phyloP scores from a whole-genome alignment of 176 grass and related monocot species.

The Thinopyrum elongatum region DNA sequence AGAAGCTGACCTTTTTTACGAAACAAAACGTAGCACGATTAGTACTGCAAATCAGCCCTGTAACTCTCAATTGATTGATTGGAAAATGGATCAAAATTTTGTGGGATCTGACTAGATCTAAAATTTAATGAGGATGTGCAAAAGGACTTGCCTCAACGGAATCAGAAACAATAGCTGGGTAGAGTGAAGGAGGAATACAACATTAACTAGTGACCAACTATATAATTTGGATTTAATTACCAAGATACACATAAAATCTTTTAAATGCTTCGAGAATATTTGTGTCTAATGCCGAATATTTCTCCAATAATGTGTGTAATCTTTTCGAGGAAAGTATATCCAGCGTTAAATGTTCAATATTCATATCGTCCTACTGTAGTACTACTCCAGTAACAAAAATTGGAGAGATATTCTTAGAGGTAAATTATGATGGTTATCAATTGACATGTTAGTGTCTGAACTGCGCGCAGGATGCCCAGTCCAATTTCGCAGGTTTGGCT shows the following conservation, averaged over 20 bases:
- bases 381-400: not conserved
- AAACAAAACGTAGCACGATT: no score
- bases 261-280: no score
- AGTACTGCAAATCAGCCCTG: no score
- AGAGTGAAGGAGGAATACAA: not conserved
- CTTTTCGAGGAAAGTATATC: not conserved
- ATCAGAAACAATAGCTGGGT: not conserved
- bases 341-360: not conserved
- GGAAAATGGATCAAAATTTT: not conserved
- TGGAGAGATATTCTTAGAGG: not conserved
- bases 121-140: not conserved
- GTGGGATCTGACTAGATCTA: not conserved
- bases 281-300: not conserved
- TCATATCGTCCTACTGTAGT: not conserved
- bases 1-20: no score
- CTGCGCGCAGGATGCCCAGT: not conserved
- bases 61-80: no score
- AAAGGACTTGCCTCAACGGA: not conserved
- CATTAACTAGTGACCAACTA: not conserved
- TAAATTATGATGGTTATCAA: not conserved
- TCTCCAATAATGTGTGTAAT: not conserved
- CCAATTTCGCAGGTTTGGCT: slow-evolving; percentile 32
- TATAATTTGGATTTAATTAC: no score
- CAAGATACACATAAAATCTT: no score
- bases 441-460: not conserved